Percentiles rank a stretch among this genome's conserved stretches.
phyloP scores from a whole-genome alignment of 2,329 filamentous ascomycete genomes.

The Pseudocercospora crystallina region DNA sequence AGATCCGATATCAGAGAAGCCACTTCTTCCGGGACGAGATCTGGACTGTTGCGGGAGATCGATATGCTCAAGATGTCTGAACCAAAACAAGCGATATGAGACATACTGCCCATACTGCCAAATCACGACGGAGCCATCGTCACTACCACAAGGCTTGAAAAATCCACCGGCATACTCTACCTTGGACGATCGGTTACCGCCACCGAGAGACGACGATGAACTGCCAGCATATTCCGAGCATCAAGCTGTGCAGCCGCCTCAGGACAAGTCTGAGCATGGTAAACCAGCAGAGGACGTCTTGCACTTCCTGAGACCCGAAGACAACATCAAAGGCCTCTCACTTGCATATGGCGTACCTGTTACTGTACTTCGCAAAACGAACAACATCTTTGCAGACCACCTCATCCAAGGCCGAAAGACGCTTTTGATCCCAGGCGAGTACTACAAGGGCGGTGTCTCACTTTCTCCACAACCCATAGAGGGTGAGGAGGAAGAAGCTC shows the following conservation, averaged over 20 bases:
- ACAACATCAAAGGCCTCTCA: constrained; percentile 67
- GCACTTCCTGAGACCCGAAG: constrained; percentile 72
- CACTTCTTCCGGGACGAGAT: constrained; percentile 58
- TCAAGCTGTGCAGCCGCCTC: constrained; percentile 24
- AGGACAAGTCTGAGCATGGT: constrained; percentile 34
- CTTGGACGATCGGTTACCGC: constrained; percentile 18
- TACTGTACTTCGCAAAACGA: constrained; percentile 61
- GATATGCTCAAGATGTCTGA: constrained; percentile 70
- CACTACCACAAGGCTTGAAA: constrained; percentile 63
- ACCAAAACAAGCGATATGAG: constrained; percentile 67
- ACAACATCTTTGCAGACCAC: constrained; percentile 71
- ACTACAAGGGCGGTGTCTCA: constrained; percentile 66
- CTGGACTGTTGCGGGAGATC: constrained; percentile 68
- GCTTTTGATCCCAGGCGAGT: constrained; percentile 68
- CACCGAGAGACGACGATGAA: constrained; percentile 35
- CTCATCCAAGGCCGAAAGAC: constrained; percentile 68
- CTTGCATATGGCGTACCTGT: constrained; percentile 70
- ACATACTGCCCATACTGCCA: constrained; percentile 74
- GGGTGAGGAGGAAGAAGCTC: constrained; percentile 69
- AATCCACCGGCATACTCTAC: constrained; percentile 66
- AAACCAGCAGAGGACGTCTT: constrained; percentile 62
- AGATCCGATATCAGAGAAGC: constrained; percentile 54
- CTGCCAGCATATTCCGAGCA: constrained; percentile 47
- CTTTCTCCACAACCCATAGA: constrained; percentile 71
- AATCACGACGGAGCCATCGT: constrained; percentile 60